Base-by-base conservation (phyloP, 768 basidiomycete genomes). In the Exsudoporus frostii region DNA sequence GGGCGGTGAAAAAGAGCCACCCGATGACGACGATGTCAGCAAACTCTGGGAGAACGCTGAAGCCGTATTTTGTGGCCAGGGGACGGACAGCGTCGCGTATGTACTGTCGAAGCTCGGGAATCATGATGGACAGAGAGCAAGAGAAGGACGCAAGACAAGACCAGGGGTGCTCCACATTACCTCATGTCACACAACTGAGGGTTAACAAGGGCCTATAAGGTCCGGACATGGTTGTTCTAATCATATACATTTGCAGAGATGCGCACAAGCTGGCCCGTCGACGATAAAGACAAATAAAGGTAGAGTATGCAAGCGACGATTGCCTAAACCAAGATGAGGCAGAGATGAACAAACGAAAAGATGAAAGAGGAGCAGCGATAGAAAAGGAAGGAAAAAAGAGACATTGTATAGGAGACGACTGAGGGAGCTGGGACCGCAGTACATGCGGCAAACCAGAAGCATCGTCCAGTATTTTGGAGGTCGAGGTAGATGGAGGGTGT, bases 31-130 rank as follows among this genome's bases (percentile, higher is more conserved):
- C 73, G 2, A 79, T 76, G 32, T 79, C 73, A 17, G 87, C 75
- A 60, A 84, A 76, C 2, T 76, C 73, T 0, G 79, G 76, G 43
- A 90, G 76, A 49, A 79, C 76, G 15, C 74, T 73, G 39, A 89
- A 75, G 42, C 80, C 78, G 43, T 84, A 70, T 29, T 63, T 63
- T 14, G 58, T 30, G 3, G 67, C 67, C 9, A 66, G 17, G 9
- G 73, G 72, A n/a, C 61, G 54, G 29, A 60, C 60, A 29, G 62
- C 48, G 25, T 70, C 62, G 30, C 70, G 71, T 32, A 70, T 40
- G 48, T 67, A 56, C 41, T 48, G 54, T 17, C 69, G 62, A 10
- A 70, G 56, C 39, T 69, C 70, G 19, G 59, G 54, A 45, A 70
- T 66, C 69, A 70, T 65, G 51, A 15, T 22, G 49, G 58, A 15